These are phyloP conservation scores for Pichia inconspicua DNA, from an alignment of 1,139 yeast species.

Conservation along the genomic window DNA sequence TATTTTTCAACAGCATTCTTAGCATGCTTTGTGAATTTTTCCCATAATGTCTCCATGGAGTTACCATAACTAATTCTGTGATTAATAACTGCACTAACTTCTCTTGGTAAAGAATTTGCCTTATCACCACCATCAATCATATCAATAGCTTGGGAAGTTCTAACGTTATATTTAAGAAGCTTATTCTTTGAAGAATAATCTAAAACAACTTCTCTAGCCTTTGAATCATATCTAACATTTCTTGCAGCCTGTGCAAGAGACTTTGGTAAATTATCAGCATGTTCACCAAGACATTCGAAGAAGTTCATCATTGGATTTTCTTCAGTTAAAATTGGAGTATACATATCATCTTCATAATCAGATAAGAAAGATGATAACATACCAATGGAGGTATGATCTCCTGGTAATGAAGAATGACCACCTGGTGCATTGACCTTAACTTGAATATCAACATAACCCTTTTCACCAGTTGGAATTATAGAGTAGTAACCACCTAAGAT, in stretches of 20 bases:
- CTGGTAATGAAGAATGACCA: conserved; percentile 71
- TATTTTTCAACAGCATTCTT: conserved; percentile 37
- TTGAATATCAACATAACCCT: conserved; percentile 50
- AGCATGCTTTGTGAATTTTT: conserved; percentile 26
- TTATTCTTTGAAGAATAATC: conserved; percentile 28
- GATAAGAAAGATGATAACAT: conserved; percentile 47
- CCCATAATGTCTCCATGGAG: conserved; percentile 28
- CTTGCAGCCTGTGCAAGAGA: conserved; percentile 30
- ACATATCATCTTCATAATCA: conserved; percentile 44
- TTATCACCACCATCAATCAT: conserved; percentile 54
- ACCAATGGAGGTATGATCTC: conserved; percentile 70
- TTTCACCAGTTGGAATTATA: conserved; percentile 56
- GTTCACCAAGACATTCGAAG: conserved; percentile 43
- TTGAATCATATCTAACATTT: conserved; percentile 34
- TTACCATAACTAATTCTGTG: conserved; percentile 44
- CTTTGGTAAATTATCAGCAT: conserved; percentile 25
- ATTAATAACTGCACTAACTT: conserved; percentile 40
- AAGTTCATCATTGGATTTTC: conserved; percentile 43
- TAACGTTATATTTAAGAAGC: conserved; percentile 33
- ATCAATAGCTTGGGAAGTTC: conserved; percentile 57
- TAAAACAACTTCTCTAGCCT: conserved; percentile 37
- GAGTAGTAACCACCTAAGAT: conserved; percentile 16
- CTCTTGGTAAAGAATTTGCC: conserved; percentile 50
- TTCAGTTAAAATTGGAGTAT: conserved; percentile 35
- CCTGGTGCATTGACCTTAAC: conserved; percentile 51